Evolutionary conservation across 2,329 filamentous ascomycete genomes (phyloP).

Genomic region (Penicillium sp.): DNA sequence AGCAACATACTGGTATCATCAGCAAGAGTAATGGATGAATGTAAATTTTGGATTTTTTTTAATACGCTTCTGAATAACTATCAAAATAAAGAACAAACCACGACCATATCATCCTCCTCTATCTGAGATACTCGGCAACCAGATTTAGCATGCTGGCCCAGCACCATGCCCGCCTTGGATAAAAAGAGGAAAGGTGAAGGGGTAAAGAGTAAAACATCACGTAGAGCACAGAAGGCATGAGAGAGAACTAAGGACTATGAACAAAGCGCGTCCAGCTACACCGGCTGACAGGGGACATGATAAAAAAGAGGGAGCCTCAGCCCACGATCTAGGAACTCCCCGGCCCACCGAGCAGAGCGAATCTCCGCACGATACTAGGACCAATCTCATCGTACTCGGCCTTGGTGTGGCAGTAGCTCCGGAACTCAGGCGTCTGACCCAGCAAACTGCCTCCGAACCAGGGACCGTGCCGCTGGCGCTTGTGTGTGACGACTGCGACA

Average conservation of each 20-base stretch:
- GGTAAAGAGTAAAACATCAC: slow-evolving; percentile 8
- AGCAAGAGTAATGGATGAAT: neutral
- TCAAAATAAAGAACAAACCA: slow-evolving; percentile 8
- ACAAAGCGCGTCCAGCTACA: slow-evolving; percentile 28
- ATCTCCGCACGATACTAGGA: slow-evolving; percentile 90
- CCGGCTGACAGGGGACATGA: slow-evolving; percentile 23
- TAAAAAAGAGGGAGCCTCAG: slow-evolving; percentile 9
- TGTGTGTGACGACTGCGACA: slow-evolving; percentile 96
- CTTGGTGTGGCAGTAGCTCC: slow-evolving; percentile 97
- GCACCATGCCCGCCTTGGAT: slow-evolving; percentile 17
- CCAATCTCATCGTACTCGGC: slow-evolving; percentile 90
- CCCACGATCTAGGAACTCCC: slow-evolving; percentile 53
- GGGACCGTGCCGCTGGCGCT: slow-evolving; percentile 92
- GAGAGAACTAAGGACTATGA: slow-evolving; percentile 28
- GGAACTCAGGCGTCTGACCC: slow-evolving; percentile 96
- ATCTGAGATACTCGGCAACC: slow-evolving; percentile 16
- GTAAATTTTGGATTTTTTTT: slow-evolving; percentile 15
- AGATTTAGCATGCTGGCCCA: slow-evolving; percentile 16
- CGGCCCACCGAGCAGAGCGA: slow-evolving; percentile 88
- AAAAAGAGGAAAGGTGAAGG: slow-evolving; percentile 6
- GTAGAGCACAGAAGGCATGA: slow-evolving; percentile 11
- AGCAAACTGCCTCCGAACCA: slow-evolving; percentile 98
- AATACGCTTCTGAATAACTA: slow-evolving; percentile 18
- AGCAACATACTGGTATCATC: too few relatives aligned
- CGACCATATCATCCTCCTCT: slow-evolving; percentile 8